phyloP scores from a whole-genome alignment of 257 asterid genomes.

The Linaria vulgaris region DNA sequence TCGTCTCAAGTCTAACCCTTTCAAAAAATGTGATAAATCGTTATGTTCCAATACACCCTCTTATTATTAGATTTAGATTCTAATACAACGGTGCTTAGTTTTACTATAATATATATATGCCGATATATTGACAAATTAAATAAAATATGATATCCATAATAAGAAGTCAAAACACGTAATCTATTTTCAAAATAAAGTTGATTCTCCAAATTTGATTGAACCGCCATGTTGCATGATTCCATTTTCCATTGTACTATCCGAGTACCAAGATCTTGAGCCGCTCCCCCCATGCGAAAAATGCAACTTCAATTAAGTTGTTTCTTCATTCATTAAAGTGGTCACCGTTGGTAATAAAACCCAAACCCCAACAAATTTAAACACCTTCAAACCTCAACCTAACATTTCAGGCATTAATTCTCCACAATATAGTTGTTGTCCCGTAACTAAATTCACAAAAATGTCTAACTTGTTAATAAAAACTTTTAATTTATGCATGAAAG shows the following conservation, averaged over 20 bases:
- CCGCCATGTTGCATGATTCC: slow-evolving; percentile 17
- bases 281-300: slow-evolving; percentile 30
- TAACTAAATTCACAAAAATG: not conserved
- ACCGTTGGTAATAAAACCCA: slow-evolving; percentile 5
- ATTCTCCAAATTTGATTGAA: slow-evolving; percentile 1
- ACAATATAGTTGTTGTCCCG: not conserved
- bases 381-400: slow-evolving; percentile 20
- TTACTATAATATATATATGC: too few relatives aligned
- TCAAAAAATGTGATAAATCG: too few relatives aligned
- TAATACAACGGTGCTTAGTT: too few relatives aligned
- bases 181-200: too few relatives aligned
- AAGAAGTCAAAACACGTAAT: too few relatives aligned
- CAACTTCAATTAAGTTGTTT: slow-evolving; percentile 23
- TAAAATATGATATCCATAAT: too few relatives aligned
- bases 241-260: slow-evolving; percentile 12
- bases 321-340: slow-evolving; percentile 7
- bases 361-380: not conserved
- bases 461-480: too few relatives aligned
- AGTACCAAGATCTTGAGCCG: slow-evolving; percentile 21
- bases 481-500: not conserved
- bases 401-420: not conserved
- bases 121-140: too few relatives aligned
- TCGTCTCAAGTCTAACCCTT: too few relatives aligned
- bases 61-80: too few relatives aligned
- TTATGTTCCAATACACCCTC: too few relatives aligned